Evolutionary conservation across 176 grass and related monocot genomes (phyloP), one percentile per base, ranked within the genome.

Genomic region (Musa schizocarpa): DNA sequence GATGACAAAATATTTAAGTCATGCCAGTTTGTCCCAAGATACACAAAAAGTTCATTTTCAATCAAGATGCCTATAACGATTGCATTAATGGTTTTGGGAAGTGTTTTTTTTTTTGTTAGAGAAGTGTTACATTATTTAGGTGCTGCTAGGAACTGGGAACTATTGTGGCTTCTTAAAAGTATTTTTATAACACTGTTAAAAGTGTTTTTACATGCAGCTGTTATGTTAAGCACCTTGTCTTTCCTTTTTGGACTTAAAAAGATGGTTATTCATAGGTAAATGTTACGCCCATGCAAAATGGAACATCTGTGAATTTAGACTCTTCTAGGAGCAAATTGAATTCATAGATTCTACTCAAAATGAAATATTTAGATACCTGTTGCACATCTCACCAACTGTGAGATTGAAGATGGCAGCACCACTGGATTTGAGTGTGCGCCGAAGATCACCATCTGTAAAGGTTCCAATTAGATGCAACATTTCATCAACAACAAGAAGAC

Each of bases 301-400:
- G 26, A 0, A 5, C 23, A 65, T 12, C 0, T 26, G 2, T 1
- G 22, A 26, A 65, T 65, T 2, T 65, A 26, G n/a, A 5, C 11
- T 52, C 34, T 19, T 74, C 34, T 75, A 20, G 19, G n/a, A 69
- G 27, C 19, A 73, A 81, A 90, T 63, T 53, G 52, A 9, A 19
- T 27, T 51, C 16, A 7, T 73, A 51, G 34, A 76, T 43, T 51
- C 52, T 73, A 22, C 53, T 20, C 24, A 64, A 53, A 84, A 53
- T 27, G 58, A 73, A 78, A 25, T 53, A 63, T n/a, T 43, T 24
- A 64, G 82, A 70, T 87, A 99, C 95, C 95, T 88, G 78, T 94
- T 99, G 76, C 95, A 99, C 95, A 99, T 91, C 69, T 94, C 88
- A 82, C 95, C 95, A 73, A 99, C 95, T 1, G 84, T 92, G 73